phyloP scores from a whole-genome alignment of 2,329 filamentous ascomycete genomes.

The Xenosphaeropsis pyriputrescens region DNA sequence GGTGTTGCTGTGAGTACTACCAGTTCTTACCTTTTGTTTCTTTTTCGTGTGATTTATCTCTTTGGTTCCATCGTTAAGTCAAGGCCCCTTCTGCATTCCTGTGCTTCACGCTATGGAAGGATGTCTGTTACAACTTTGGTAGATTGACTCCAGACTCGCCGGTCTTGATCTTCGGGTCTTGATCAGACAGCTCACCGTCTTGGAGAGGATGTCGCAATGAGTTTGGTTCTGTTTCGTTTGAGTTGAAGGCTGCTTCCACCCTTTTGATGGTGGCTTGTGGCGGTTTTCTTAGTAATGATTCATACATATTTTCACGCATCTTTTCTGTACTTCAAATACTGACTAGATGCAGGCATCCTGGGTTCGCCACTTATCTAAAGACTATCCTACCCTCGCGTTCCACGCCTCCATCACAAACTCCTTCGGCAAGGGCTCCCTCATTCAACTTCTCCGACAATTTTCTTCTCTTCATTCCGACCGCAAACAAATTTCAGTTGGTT shows the following conservation, averaged over 20 bases:
- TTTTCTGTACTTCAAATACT: slow-evolving; percentile 7
- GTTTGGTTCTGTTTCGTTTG: slow-evolving; percentile 69
- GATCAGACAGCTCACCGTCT: slow-evolving; percentile 72
- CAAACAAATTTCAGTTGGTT: slow-evolving; percentile 87
- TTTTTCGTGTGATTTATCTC: slow-evolving; percentile 1
- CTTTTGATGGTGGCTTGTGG: slow-evolving; percentile 44
- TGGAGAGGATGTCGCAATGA: slow-evolving; percentile 63
- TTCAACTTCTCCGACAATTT: slow-evolving; percentile 85
- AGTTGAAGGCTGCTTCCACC: slow-evolving; percentile 84
- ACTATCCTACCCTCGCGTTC: slow-evolving; percentile 89
- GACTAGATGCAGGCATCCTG: slow-evolving; percentile 59
- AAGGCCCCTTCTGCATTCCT: slow-evolving; percentile 56
- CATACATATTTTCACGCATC: slow-evolving; percentile 48
- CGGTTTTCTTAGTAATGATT: slow-evolving; percentile 98
- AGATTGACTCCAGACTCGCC: slow-evolving; percentile 68
- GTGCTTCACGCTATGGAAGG: slow-evolving; percentile 54
- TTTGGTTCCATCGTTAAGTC: slow-evolving; percentile 60
- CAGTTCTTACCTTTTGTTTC: slow-evolving; percentile 5
- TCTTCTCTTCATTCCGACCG: slow-evolving; percentile 76
- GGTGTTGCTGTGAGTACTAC: slow-evolving; percentile 78
- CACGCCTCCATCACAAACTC: slow-evolving; percentile 90
- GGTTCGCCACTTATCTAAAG: slow-evolving; percentile 78
- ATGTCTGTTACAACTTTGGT: slow-evolving; percentile 98
- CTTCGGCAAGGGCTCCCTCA: slow-evolving; percentile 90
- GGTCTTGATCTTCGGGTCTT: slow-evolving; percentile 43